These are phyloP conservation scores for Exophiala alcalophila DNA, from an alignment of 2,329 filamentous ascomycete genomes.

Conservation along the genomic window DNA sequence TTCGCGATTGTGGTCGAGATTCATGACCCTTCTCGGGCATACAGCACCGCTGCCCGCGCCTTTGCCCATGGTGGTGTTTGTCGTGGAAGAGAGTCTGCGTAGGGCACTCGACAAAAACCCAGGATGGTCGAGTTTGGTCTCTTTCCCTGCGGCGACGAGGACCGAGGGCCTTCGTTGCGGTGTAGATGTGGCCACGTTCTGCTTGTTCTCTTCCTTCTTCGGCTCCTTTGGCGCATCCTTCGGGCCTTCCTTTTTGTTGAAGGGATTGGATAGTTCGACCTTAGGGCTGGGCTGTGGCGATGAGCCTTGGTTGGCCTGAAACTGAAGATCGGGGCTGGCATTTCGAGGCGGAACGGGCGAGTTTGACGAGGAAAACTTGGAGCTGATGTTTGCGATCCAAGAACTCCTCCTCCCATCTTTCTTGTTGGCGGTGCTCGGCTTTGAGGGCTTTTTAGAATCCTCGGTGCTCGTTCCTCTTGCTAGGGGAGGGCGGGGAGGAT, in stretches of 20 bases:
- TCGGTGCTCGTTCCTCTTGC: constrained; percentile 18
- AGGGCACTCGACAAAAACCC: constrained; percentile 79
- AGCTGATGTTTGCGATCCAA: constrained; percentile 91
- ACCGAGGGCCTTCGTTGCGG: constrained; percentile 27
- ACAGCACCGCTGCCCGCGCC: constrained; percentile 60
- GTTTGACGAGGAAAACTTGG: constrained; percentile 72
- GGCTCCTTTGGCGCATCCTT: constrained; percentile 42
- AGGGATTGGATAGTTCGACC: constrained; percentile 44
- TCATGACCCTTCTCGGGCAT: constrained; percentile 77
- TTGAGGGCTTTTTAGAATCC: constrained; percentile 17
- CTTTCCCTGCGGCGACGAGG: constrained; percentile 30
- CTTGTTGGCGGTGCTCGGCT: constrained; percentile 16
- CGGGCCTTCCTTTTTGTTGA: constrained; percentile 37
- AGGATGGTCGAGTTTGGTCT: constrained; percentile 62
- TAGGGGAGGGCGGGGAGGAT: constrained; percentile 15
- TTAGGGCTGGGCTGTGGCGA: constrained; percentile 35
- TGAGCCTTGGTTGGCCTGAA: constrained; percentile 10
- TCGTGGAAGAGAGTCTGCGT: constrained; percentile 72
- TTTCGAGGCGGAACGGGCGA: constrained; percentile 38
- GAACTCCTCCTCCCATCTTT: constrained; percentile 63
- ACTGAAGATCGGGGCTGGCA: constrained; percentile 28
- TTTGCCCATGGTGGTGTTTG: constrained; percentile 50
- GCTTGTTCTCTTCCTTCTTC: constrained; percentile 36
- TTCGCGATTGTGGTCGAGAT: constrained; percentile 76
- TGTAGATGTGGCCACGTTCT: constrained; percentile 57